phyloP scores from a whole-genome alignment of 164 flowering plant species.

The Aristolochia contorta region DNA sequence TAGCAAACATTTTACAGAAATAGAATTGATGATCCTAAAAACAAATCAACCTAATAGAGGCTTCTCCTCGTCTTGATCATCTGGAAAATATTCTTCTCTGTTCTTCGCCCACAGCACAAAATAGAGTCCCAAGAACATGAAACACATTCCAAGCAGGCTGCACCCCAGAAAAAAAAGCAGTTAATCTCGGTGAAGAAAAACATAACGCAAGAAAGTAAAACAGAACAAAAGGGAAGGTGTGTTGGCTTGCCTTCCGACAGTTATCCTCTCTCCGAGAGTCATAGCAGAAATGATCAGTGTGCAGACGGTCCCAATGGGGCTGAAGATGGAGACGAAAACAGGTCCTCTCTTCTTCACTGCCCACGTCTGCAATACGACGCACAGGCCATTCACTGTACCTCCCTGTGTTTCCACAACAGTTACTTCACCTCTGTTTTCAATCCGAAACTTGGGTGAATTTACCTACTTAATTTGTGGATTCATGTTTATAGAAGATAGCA shows the following conservation, averaged over 20 bases:
- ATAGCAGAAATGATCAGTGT: slow-evolving; percentile 40
- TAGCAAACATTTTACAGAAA: too few species aligned
- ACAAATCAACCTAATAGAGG: slow-evolving; percentile 43
- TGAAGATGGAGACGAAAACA: slow-evolving; percentile 70
- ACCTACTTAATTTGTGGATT: too few species aligned
- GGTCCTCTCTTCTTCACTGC: slow-evolving; percentile 82
- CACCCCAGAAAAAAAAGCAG: slow-evolving; percentile 1
- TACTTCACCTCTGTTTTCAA: too few species aligned
- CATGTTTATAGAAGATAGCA: too few species aligned
- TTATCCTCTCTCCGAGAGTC: slow-evolving; percentile 34
- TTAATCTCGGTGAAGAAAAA: neutral
- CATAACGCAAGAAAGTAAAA: neutral
- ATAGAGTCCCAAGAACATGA: slow-evolving; percentile 78
- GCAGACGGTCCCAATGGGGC: slow-evolving; percentile 58
- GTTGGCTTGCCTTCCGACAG: neutral
- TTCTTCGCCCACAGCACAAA: slow-evolving; percentile 85
- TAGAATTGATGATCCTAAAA: neutral
- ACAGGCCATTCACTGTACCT: slow-evolving; percentile 46
- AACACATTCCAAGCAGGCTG: slow-evolving; percentile 62
- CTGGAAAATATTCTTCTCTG: slow-evolving; percentile 35
- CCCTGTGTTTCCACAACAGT: slow-evolving; percentile 16
- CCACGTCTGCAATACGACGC: slow-evolving; percentile 67
- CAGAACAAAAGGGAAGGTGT: neutral
- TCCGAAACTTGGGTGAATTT: too few species aligned
- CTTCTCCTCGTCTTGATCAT: slow-evolving; percentile 19